phyloP scores from a whole-genome alignment of 23 red algal species.

The Chondrus crispus region DNA sequence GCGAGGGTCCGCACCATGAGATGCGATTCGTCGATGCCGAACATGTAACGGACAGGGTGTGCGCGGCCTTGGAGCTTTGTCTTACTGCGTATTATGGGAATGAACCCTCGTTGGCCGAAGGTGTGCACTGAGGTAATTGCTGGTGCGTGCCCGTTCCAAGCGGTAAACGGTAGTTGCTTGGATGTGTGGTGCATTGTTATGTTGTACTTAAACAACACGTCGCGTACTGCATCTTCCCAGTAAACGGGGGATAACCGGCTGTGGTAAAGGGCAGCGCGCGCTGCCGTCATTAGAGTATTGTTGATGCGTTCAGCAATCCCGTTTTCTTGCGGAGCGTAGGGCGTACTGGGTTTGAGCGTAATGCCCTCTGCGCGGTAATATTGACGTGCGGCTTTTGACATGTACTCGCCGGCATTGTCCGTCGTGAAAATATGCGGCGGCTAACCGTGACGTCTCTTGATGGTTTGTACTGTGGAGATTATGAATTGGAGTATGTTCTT shows the following conservation, averaged over 20 bases:
- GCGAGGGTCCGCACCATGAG: neutral
- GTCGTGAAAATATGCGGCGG: neutral
- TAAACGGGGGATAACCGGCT: neutral
- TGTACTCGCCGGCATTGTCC: neutral
- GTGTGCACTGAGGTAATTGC: neutral
- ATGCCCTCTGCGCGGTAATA: neutral
- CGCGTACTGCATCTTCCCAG: neutral
- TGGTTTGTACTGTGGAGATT: neutral
- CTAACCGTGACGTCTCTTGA: neutral
- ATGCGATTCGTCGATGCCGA: neutral
- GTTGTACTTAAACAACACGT: constrained; percentile 22
- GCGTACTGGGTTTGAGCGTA: neutral
- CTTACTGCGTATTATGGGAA: neutral
- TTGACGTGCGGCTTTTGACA: neutral
- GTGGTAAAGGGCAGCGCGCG: neutral
- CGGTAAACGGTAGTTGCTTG: neutral
- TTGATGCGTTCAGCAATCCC: neutral
- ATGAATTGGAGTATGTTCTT: neutral
- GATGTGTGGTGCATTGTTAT: neutral
- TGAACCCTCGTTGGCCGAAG: neutral
- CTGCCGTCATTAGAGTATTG: neutral
- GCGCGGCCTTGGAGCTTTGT: neutral
- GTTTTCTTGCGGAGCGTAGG: constrained; percentile 16
- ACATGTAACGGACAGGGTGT: neutral
- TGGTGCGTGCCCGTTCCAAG: neutral